Evolutionary conservation across 768 basidiomycete species (phyloP).

Genomic region (Melanogaster broomeanus): DNA sequence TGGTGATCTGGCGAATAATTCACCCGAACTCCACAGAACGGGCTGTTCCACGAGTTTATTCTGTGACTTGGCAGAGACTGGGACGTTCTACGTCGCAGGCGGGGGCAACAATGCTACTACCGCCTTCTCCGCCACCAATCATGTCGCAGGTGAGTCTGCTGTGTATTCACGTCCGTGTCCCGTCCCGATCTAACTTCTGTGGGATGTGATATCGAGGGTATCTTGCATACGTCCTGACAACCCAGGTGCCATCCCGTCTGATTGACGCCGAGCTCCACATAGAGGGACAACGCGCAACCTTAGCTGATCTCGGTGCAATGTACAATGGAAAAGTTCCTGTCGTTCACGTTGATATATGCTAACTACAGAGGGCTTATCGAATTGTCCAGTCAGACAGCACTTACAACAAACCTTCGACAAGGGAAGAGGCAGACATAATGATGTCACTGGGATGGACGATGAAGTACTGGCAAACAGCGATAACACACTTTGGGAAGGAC

Average conservation of each 20-base stretch:
- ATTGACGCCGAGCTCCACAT: too few species aligned
- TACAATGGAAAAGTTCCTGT: constrained; percentile 1
- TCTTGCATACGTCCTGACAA: too few species aligned
- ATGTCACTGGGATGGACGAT: not conserved
- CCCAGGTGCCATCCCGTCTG: too few species aligned
- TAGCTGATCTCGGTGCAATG: not conserved
- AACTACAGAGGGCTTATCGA: not conserved
- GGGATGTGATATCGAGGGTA: too few species aligned
- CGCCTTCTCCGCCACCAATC: too few species aligned
- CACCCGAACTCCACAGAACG: constrained; percentile 5
- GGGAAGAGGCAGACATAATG: constrained; percentile 1
- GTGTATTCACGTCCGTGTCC: too few species aligned
- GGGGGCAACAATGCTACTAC: constrained; percentile 9
- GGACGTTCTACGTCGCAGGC: constrained; percentile 14
- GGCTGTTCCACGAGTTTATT: constrained; percentile 15
- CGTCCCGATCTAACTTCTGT: too few species aligned
- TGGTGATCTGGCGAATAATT: too few species aligned
- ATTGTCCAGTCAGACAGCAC: not conserved
- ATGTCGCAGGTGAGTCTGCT: too few species aligned
- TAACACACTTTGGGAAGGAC: constrained; percentile 9
- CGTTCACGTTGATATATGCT: not conserved
- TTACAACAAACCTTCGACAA: too few species aligned
- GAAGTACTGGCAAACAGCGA: not conserved
- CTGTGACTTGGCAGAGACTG: constrained; percentile 11
- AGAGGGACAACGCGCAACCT: constrained; percentile 1